Conservation (phyloP, 2,329 filamentous ascomycete genomes). For the Chalaropsis thielavioides region DNA sequence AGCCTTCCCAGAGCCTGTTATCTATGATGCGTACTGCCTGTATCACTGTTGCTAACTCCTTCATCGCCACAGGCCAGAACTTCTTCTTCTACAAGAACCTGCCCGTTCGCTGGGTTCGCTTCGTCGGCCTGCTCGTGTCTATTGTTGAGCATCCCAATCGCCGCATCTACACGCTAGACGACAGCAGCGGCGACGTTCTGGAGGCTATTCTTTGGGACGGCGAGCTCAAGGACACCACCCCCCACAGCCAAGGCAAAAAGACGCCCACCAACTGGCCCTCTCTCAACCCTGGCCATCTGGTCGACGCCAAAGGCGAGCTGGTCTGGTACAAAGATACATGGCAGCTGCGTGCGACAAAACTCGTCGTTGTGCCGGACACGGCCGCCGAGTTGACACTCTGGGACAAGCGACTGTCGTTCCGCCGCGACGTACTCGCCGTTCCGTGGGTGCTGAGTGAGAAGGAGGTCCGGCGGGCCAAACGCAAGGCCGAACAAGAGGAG, state of each 20-base stretch:
- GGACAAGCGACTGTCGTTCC: conserved; percentile 39
- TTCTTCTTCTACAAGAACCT: conserved; percentile 58
- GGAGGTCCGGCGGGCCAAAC: conserved; percentile 25
- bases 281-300: conserved; percentile 30
- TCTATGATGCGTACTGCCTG: no score
- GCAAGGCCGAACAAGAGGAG: conserved; percentile 28
- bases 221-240: conserved; percentile 18
- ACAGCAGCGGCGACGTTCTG: conserved; percentile 47
- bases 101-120: conserved; percentile 59
- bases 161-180: conserved; percentile 45
- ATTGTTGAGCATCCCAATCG: conserved; percentile 36
- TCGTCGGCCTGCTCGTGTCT: conserved; percentile 52
- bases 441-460: conserved; percentile 41
- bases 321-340: conserved; percentile 33
- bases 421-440: conserved; percentile 32
- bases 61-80: conserved; percentile 30
- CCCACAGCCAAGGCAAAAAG: neutral
- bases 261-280: conserved; percentile 8
- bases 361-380: conserved; percentile 36
- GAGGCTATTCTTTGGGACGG: conserved; percentile 29
- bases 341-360: conserved; percentile 40
- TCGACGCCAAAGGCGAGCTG: conserved; percentile 43
- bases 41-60: neutral
- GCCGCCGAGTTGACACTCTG: conserved; percentile 45
- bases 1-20: no score